phyloP scores from a whole-genome alignment of 805 yeast genomes.

The Saturnispora saitoi region DNA sequence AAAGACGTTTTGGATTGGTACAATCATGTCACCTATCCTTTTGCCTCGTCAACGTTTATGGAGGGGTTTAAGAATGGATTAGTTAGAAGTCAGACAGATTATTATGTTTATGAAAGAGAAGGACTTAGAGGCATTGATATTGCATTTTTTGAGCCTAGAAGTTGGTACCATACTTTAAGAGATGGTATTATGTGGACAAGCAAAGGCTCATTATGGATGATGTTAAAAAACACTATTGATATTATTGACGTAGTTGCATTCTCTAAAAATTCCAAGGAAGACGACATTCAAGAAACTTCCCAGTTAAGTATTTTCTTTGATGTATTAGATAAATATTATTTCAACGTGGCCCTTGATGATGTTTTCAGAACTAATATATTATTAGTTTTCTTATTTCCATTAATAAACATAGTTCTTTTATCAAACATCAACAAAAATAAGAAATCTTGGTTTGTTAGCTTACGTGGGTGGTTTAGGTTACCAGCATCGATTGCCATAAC shows the following conservation, averaged over 20 bases:
- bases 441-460: conserved; percentile 38
- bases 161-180: conserved; percentile 68
- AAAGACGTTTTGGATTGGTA: conserved; percentile 55
- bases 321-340: conserved; percentile 48
- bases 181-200: conserved; percentile 62
- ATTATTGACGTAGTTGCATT: conserved; percentile 39
- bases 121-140: conserved; percentile 83
- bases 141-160: conserved; percentile 81
- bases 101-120: conserved; percentile 53
- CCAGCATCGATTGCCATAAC: conserved; percentile 51
- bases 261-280: conserved; percentile 21
- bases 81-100: conserved; percentile 79
- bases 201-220: conserved; percentile 71
- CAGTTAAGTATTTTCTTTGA: conserved; percentile 55
- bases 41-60: conserved; percentile 73
- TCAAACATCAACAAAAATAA: conserved; percentile 35
- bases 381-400: conserved; percentile 47
- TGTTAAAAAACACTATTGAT: conserved; percentile 67
- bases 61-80: conserved; percentile 72
- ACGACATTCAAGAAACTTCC: conserved; percentile 13
- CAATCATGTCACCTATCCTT: conserved; percentile 50
- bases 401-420: conserved; percentile 39
- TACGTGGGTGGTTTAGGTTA: conserved; percentile 43
- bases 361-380: conserved; percentile 46
- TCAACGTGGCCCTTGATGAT: conserved; percentile 41